Percentiles rank a stretch among this genome's conserved stretches.
These are phyloP conservation scores for Corchorus olitorius DNA, from an alignment of 345 rosid genomes.

Conservation along the genomic window DNA sequence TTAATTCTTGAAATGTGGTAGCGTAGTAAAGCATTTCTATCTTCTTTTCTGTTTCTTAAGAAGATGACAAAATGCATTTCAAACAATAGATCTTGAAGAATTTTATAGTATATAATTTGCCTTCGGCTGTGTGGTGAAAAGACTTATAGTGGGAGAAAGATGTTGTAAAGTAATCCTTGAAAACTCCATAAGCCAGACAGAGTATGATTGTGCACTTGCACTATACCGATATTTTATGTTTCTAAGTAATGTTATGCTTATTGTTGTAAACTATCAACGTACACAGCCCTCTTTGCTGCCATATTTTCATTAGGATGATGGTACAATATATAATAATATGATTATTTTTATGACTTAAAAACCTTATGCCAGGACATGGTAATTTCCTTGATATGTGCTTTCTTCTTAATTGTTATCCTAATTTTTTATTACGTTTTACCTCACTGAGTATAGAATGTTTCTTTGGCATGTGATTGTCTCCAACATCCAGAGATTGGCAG, in stretches of 20 bases:
- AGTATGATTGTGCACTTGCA: neutral
- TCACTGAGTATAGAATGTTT: neutral
- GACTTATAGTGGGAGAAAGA: neutral
- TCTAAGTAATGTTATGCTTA: neutral
- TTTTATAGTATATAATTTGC: neutral
- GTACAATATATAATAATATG: neutral
- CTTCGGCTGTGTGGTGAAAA: neutral
- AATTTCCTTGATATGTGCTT: neutral
- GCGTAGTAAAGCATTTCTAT: neutral
- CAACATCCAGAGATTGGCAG: slow-evolving; percentile 59
- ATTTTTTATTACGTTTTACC: neutral
- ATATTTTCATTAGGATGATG: neutral
- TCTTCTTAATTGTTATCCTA: neutral
- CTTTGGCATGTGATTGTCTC: neutral
- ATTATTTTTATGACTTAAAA: neutral
- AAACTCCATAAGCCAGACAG: slow-evolving; percentile 2
- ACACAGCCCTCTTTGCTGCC: neutral
- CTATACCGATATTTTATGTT: neutral
- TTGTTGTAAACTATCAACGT: neutral
- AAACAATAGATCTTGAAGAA: neutral
- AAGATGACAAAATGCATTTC: neutral
- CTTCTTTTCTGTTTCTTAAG: neutral
- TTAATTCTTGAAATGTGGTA: neutral
- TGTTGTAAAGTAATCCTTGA: neutral
- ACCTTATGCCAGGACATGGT: neutral